Conservation (phyloP, 768 basidiomycete genomes). For the Suillus discolor region DNA sequence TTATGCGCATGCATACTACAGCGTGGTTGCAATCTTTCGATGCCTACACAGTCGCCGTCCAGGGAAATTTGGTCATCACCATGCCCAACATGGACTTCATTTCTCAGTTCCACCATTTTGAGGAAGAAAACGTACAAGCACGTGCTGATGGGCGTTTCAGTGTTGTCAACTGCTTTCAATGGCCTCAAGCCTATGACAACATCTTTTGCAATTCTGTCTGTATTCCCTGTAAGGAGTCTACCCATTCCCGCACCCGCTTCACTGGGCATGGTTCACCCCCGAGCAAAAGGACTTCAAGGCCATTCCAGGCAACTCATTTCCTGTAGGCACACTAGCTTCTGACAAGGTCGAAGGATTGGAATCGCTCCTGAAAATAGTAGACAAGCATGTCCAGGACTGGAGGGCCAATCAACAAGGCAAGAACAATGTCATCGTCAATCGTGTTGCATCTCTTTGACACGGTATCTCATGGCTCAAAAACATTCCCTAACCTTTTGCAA, state of each 20-base stretch:
- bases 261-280: conserved; percentile 8
- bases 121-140: background rate
- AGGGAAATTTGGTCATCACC: background rate
- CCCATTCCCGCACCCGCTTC: background rate
- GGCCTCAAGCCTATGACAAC: background rate
- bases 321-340: background rate
- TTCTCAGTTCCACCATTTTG: background rate
- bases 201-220: background rate
- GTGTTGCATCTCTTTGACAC: background rate
- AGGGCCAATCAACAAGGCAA: background rate
- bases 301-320: background rate
- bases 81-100: background rate
- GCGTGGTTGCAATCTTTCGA: background rate
- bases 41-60: background rate
- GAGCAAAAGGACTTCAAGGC: background rate
- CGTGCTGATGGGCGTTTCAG: background rate
- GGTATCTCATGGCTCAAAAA: background rate
- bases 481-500: background rate
- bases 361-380: background rate
- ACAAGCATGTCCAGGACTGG: background rate
- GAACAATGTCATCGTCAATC: background rate
- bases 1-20: background rate
- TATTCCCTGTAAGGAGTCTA: background rate
- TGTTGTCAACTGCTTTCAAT: background rate
- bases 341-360: background rate